phyloP scores from a whole-genome alignment of 2,329 filamentous ascomycete species.

The Chaetomium sp. region DNA sequence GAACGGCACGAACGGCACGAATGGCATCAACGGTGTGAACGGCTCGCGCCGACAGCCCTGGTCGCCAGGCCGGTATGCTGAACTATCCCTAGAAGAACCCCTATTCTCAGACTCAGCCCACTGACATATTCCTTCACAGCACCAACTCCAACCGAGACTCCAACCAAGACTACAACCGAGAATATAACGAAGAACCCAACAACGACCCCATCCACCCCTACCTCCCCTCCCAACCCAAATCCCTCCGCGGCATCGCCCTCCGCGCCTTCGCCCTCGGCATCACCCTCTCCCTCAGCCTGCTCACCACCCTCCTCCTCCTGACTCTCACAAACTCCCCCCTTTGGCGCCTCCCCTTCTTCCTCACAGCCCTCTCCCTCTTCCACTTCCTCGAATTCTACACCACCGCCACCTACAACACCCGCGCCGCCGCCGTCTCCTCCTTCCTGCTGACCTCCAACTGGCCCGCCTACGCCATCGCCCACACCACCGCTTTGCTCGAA shows the following conservation, averaged over 20 bases:
- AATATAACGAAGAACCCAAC: background rate
- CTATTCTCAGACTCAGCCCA: background rate
- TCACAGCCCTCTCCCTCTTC: constrained; percentile 65
- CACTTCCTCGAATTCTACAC: constrained; percentile 97
- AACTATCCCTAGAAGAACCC: background rate
- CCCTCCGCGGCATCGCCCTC: constrained; percentile 53
- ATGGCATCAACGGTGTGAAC: too few species aligned
- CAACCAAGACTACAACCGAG: background rate
- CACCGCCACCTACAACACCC: constrained; percentile 77
- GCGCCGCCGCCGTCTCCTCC: constrained; percentile 61
- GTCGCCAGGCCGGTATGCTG: constrained; percentile 18
- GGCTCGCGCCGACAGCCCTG: constrained; percentile 11
- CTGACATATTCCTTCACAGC: too few species aligned
- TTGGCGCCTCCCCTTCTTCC: constrained; percentile 62
- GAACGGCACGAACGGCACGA: too few species aligned
- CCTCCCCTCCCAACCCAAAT: constrained; percentile 45
- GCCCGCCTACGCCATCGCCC: constrained; percentile 74
- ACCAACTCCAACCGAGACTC: too few species aligned
- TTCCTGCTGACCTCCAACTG: constrained; percentile 86
- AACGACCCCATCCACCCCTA: constrained; percentile 26
- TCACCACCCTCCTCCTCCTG: constrained; percentile 30
- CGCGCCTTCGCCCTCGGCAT: constrained; percentile 50
- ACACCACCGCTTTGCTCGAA: constrained; percentile 67
- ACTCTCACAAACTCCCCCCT: constrained; percentile 38
- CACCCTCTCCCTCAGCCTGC: constrained; percentile 33